Evolutionary conservation across 2,329 filamentous ascomycete species (phyloP).

Genomic region (Akanthomyces lecanii): DNA sequence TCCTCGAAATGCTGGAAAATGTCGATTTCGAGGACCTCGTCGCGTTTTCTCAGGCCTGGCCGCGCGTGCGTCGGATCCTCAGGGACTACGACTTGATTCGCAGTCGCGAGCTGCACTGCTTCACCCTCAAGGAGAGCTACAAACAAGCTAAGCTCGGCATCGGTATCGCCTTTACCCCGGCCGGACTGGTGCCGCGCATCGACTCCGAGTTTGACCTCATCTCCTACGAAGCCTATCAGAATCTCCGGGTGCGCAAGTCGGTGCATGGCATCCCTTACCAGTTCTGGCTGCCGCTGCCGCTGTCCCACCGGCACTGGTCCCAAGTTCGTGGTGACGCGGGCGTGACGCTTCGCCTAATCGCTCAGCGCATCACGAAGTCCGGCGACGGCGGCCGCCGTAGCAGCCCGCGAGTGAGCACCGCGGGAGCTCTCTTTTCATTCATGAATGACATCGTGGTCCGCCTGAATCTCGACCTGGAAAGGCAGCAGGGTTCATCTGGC

Average conservation of each 20-base stretch:
- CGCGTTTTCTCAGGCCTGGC: conserved; percentile 34
- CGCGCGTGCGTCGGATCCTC: conserved; percentile 32
- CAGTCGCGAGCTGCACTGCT: conserved; percentile 44
- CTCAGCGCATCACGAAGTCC: neutral
- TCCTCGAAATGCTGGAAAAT: conserved; percentile 32
- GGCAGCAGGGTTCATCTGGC: neutral
- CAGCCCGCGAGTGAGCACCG: conserved; percentile 23
- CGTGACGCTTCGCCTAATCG: neutral
- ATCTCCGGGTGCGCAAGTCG: conserved; percentile 34
- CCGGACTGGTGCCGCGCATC: conserved; percentile 27
- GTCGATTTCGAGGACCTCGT: conserved; percentile 35
- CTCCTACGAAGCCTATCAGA: conserved; percentile 36
- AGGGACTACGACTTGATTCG: conserved; percentile 34
- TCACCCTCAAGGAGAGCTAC: conserved; percentile 40
- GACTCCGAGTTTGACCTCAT: conserved; percentile 48
- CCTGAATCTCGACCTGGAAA: conserved; percentile 33
- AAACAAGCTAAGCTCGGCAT: conserved; percentile 38
- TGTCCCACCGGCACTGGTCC: conserved; percentile 43
- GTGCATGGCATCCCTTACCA: conserved; percentile 39
- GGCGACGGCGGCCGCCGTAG: neutral
- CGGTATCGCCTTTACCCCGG: conserved; percentile 29
- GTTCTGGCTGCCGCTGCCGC: conserved; percentile 44
- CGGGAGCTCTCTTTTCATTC: conserved; percentile 41
- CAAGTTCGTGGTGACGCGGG: conserved; percentile 28
- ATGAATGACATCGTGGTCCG: conserved; percentile 49